Conservation (phyloP, 768 basidiomycete genomes). For the Leucogyrophana mollusca region DNA sequence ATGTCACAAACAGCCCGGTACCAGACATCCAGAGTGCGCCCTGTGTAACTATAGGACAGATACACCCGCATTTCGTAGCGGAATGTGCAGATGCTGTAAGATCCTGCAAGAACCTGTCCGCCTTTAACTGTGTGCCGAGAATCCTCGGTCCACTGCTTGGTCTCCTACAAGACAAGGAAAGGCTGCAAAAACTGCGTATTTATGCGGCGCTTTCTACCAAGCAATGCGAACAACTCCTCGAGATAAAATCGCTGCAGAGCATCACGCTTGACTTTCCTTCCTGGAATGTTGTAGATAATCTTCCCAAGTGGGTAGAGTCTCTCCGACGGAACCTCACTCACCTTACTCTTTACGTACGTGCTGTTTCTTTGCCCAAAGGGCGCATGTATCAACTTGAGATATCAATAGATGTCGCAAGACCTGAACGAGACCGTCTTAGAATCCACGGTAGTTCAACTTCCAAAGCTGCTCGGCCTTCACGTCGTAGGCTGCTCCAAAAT, state of each 20-base stretch:
- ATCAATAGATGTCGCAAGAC: constrained; percentile 59
- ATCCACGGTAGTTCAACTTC: constrained; percentile 45
- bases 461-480: constrained; percentile 57
- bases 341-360: constrained; percentile 61
- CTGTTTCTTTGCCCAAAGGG: not conserved
- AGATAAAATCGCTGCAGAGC: constrained; percentile 38
- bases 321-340: constrained; percentile 46
- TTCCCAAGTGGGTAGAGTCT: constrained; percentile 55
- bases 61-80: constrained; percentile 47
- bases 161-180: constrained; percentile 40
- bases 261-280: constrained; percentile 60
- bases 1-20: too few relatives aligned
- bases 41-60: constrained; percentile 25
- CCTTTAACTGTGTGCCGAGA: constrained; percentile 52
- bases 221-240: constrained; percentile 44
- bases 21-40: too few relatives aligned
- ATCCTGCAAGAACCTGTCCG: constrained; percentile 49
- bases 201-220: constrained; percentile 50
- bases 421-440: constrained; percentile 53
- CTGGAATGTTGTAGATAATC: constrained; percentile 56
- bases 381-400: not conserved
- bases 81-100: constrained; percentile 50
- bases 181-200: constrained; percentile 49
- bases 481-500: constrained; percentile 59
- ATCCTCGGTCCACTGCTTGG: constrained; percentile 51